Evolutionary conservation across 768 basidiomycete species (phyloP), one percentile per base, ranked within the genome.

Genomic region (Podaxis sp.): DNA sequence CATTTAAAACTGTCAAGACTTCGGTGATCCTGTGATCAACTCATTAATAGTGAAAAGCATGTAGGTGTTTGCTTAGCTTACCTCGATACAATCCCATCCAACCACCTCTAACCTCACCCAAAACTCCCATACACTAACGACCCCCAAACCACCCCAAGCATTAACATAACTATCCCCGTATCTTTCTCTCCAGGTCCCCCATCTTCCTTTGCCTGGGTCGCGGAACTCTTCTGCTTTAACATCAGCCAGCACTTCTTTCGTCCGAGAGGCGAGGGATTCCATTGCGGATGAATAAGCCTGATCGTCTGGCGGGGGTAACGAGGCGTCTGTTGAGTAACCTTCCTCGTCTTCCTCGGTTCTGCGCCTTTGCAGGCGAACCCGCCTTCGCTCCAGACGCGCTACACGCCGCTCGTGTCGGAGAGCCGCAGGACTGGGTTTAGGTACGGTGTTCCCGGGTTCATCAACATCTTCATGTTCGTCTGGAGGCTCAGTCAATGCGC

Each of bases 61-160:
- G 16, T 25, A 37, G 14, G 5, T 36, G 23, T 27, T 16, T 47
- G 18, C 48, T 25, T 55, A 40, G 74, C 80, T 63, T 67, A 90
- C 93, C 75, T 90, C 82, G 23, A 95, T 78, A 50, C 90, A 92
- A 70, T 94, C 85, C 95, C 95, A 97, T 3, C 88, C 90, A 10
- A 93, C 74, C 63, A 88, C 80, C 74, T 98, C 95, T 60, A 93
- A 75, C 58, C 93, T 79, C n/a, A 85, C 85, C 92, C 93, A 95
- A 71, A 95, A 96, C 72, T 95, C 94, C 93, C 94, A 96, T 51
- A 91, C 91, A 53, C 87, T 87, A 1, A 95, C 86, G 46, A 94
- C 80, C 0, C 89, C 93, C 57, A 95, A 76, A 3, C 94, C 91
- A 50, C 95, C 95, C 93, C 91, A 98, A 3, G 95, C 95, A 40